Evolutionary conservation across 2,329 filamentous ascomycete genomes (phyloP).

Genomic region (Paecilomyces variotii): DNA sequence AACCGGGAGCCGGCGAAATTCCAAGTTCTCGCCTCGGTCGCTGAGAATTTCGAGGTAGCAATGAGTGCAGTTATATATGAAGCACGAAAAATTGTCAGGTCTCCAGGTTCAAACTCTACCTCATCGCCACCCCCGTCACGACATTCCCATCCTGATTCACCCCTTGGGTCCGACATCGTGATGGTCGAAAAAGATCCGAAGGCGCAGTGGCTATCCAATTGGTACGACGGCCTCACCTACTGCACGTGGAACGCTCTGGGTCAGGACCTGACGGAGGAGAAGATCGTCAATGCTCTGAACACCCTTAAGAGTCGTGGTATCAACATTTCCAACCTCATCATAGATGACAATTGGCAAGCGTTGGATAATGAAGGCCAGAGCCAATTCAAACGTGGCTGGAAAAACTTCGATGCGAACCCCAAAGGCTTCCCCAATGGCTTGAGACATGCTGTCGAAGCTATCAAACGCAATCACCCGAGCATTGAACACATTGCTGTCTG

Average conservation of each 20-base stretch:
- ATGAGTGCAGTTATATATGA: constrained; percentile 80
- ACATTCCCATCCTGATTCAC: constrained; percentile 14
- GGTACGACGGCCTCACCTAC: constrained; percentile 89
- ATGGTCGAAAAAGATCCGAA: constrained; percentile 33
- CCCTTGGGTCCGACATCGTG: constrained; percentile 33
- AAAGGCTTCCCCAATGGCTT: constrained; percentile 73
- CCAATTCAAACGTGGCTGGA: constrained; percentile 55
- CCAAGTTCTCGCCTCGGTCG: constrained; percentile 62
- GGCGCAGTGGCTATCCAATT: constrained; percentile 66
- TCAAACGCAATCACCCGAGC: constrained; percentile 61
- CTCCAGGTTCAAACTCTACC: constrained; percentile 12
- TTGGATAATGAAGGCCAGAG: constrained; percentile 51
- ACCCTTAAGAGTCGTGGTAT: constrained; percentile 63
- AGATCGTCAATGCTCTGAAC: constrained; percentile 67
- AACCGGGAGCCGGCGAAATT: constrained; percentile 47
- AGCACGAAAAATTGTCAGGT: constrained; percentile 57
- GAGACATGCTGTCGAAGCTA: constrained; percentile 59
- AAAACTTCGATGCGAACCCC: constrained; percentile 76
- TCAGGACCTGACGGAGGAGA: constrained; percentile 70
- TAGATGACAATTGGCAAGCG: constrained; percentile 95
- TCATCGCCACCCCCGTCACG: constrained; percentile 11
- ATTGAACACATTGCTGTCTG: constrained; percentile 85
- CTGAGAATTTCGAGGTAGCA: constrained; percentile 64
- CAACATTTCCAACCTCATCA: constrained; percentile 76
- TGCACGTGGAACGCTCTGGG: constrained; percentile 97